A percentile compares a stretch with the other conserved stretches of the same genome.
These are phyloP conservation scores for Yarrowia deformans DNA, from an alignment of 805 yeast species.

Conservation along the genomic window DNA sequence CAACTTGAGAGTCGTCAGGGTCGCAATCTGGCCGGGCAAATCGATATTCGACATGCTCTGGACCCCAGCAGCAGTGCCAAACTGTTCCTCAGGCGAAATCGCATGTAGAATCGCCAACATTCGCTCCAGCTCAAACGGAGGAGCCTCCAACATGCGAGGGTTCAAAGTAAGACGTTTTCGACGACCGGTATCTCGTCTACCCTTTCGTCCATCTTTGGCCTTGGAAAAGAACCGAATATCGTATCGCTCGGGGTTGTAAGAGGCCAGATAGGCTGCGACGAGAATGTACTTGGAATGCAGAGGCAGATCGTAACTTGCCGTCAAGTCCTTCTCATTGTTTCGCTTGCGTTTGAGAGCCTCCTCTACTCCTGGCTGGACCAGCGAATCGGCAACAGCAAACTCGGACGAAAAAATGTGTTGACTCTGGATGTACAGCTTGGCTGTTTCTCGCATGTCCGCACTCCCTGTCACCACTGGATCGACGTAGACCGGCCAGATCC, in stretches of 20 bases:
- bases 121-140: constrained; percentile 78
- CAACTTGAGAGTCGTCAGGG: constrained; percentile 63
- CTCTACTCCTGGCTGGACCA: constrained; percentile 41
- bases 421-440: constrained; percentile 44
- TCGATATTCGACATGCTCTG: constrained; percentile 51
- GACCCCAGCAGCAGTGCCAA: constrained; percentile 49
- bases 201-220: constrained; percentile 57
- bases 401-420: constrained; percentile 46
- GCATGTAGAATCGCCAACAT: constrained; percentile 80
- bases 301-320: constrained; percentile 57
- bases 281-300: constrained; percentile 71
- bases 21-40: constrained; percentile 62
- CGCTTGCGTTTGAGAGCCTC: constrained; percentile 40
- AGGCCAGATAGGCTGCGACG: constrained; percentile 83
- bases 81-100: constrained; percentile 58
- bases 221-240: constrained; percentile 77
- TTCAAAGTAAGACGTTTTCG: constrained; percentile 60
- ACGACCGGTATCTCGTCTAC: constrained; percentile 53
- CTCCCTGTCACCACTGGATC: constrained; percentile 44
- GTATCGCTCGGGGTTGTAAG: constrained; percentile 71
- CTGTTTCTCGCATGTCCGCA: constrained; percentile 41
- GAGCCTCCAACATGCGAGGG: constrained; percentile 71
- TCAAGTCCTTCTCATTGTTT: constrained; percentile 43
- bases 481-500: constrained; percentile 50
- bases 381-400: constrained; percentile 42